A percentile compares a stretch with the other conserved stretches of the same genome.
Conservation (phyloP, 805 yeast species). For the Wickerhamomyces mucosus region DNA sequence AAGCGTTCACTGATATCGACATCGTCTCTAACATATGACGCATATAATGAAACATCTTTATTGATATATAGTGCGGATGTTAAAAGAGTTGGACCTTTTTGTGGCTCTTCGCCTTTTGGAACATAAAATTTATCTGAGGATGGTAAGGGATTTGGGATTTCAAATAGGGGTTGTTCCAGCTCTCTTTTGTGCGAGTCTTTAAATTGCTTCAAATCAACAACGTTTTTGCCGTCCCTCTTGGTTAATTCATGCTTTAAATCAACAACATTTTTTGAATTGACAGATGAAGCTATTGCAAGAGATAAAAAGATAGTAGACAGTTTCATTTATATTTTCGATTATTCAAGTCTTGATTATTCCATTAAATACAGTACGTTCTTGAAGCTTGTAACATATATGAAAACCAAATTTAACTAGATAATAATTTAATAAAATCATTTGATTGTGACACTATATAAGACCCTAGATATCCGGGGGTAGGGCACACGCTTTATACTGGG, state of each 20-base stretch:
- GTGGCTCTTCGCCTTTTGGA: conserved; percentile 22
- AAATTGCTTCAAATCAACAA: no score
- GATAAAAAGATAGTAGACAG: neutral
- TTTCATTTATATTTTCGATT: no score
- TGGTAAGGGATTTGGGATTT: conserved; percentile 12
- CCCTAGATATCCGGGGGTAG: no score
- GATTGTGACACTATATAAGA: neutral
- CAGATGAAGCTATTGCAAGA: neutral
- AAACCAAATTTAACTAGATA: no score
- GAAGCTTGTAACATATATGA: conserved; percentile 1
- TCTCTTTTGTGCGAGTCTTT: conserved; percentile 2
- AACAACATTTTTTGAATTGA: conserved; percentile 6
- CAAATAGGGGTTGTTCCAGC: conserved; percentile 11
- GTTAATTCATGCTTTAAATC: conserved; percentile 2
- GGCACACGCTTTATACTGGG: no score
- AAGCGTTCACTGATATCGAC: conserved; percentile 38
- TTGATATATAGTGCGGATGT: conserved; percentile 23
- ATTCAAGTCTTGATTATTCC: no score
- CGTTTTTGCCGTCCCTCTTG: no score
- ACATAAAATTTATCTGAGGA: conserved; percentile 6
- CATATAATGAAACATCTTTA: conserved; percentile 47
- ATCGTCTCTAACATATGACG: conserved; percentile 63
- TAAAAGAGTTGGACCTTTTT: conserved; percentile 18
- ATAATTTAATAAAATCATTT: no score
- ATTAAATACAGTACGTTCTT: neutral